Conservation (phyloP, 495 filamentous ascomycete species). For the Lineolata rhizophorae region DNA sequence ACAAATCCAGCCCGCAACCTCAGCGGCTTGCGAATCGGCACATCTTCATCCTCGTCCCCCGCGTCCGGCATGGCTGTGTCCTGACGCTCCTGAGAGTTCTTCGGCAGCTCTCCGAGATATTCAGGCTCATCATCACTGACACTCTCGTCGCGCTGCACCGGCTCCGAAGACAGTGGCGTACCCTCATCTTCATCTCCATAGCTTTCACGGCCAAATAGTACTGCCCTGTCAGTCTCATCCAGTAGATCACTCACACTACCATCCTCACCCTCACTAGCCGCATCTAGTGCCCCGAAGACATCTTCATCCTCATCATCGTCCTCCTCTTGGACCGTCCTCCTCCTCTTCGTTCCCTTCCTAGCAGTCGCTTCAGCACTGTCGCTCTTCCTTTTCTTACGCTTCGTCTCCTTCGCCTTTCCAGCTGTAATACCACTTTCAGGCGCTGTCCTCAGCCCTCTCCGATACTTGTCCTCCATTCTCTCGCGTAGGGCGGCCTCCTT, state of each 20-base stretch:
- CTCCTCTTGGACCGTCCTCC: slow-evolving; percentile 5
- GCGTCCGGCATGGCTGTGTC: slow-evolving; percentile 5
- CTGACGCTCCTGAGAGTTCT: too few relatives aligned
- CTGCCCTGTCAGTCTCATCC: too few relatives aligned
- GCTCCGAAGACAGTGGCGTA: background rate
- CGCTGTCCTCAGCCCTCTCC: slow-evolving; percentile 18
- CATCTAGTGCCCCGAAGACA: background rate
- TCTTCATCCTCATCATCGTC: slow-evolving; percentile 5
- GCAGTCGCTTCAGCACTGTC: too few relatives aligned
- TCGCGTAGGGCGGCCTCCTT: slow-evolving; percentile 37
- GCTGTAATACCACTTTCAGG: background rate
- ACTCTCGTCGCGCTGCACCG: too few relatives aligned
- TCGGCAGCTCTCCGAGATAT: slow-evolving; percentile 1
- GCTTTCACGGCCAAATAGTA: too few relatives aligned
- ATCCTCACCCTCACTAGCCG: too few relatives aligned
- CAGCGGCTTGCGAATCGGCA: slow-evolving; percentile 5
- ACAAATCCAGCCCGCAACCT: slow-evolving; percentile 12
- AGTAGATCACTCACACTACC: too few relatives aligned
- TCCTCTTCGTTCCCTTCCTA: slow-evolving; percentile 17
- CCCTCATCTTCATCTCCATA: too few relatives aligned
- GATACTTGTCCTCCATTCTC: slow-evolving; percentile 25
- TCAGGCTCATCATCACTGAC: slow-evolving; percentile 1
- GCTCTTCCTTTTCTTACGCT: slow-evolving; percentile 6
- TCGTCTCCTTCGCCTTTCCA: slow-evolving; percentile 8
- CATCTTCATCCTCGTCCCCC: slow-evolving; percentile 4